These are phyloP conservation scores for Podosphaera xanthii DNA, from an alignment of 2,329 filamentous ascomycete species.

Conservation along the genomic window DNA sequence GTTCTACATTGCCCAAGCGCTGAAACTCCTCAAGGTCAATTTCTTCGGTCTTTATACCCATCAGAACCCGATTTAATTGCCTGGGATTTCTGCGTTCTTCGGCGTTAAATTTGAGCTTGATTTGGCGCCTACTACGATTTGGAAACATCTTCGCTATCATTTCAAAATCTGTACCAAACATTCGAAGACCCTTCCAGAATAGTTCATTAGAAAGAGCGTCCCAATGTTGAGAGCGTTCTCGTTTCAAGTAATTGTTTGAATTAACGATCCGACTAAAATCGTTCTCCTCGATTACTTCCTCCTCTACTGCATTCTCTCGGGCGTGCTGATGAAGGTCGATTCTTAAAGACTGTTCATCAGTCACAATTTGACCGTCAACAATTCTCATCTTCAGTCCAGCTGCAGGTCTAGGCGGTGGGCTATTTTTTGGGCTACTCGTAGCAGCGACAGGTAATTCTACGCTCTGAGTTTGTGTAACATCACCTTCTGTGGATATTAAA, in stretches of 20 bases:
- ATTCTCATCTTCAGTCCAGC: slow-evolving; percentile 10
- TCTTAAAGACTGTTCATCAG: slow-evolving; percentile 43
- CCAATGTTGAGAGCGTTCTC: slow-evolving; percentile 45
- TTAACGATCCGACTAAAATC: slow-evolving; percentile 54
- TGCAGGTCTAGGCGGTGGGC: not conserved
- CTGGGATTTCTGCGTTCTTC: slow-evolving; percentile 47
- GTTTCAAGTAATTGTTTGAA: slow-evolving; percentile 42
- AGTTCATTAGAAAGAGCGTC: slow-evolving; percentile 44
- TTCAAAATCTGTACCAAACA: slow-evolving; percentile 67
- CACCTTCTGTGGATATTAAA: slow-evolving; percentile 6
- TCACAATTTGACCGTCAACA: slow-evolving; percentile 38
- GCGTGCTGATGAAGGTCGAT: slow-evolving; percentile 47
- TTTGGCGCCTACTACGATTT: slow-evolving; percentile 43
- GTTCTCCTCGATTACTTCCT: slow-evolving; percentile 46
- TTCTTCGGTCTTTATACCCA: slow-evolving; percentile 30
- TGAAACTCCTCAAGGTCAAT: slow-evolving; percentile 40
- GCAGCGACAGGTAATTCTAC: slow-evolving; percentile 3
- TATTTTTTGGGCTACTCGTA: not conserved
- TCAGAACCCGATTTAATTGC: slow-evolving; percentile 40
- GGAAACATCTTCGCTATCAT: slow-evolving; percentile 60
- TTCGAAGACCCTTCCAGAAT: slow-evolving; percentile 52
- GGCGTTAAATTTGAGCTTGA: slow-evolving; percentile 66
- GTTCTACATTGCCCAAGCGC: slow-evolving; percentile 27
- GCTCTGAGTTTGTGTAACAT: slow-evolving; percentile 17
- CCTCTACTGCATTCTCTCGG: slow-evolving; percentile 26